phyloP scores from a whole-genome alignment of 495 filamentous ascomycete species.

The Podospora pseudoanserina region DNA sequence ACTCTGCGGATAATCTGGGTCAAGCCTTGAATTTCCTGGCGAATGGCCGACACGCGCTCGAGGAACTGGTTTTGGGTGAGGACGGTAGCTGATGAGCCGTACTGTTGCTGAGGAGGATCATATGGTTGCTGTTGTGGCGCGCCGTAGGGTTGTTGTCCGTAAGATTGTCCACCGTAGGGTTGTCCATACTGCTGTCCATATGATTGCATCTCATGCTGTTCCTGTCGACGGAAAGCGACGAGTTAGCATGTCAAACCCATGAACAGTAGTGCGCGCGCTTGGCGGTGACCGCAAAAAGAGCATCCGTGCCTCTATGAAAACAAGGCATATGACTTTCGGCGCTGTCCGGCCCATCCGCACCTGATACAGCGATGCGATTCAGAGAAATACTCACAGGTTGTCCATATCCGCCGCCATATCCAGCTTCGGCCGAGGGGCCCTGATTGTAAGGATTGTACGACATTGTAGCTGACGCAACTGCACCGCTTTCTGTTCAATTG shows the following conservation, averaged over 20 bases:
- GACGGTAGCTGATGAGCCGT: conserved; percentile 27
- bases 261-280: not conserved
- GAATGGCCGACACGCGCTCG: conserved; percentile 53
- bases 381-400: conserved; percentile 26
- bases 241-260: not conserved
- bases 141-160: conserved; percentile 14
- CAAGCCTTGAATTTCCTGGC: conserved; percentile 55
- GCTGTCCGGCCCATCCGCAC: not conserved
- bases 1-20: conserved; percentile 54
- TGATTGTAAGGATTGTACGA: conserved; percentile 47
- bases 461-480: conserved; percentile 34
- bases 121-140: conserved; percentile 10
- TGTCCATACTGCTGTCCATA: conserved; percentile 27
- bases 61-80: conserved; percentile 59
- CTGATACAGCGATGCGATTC: not conserved
- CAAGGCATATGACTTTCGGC: not conserved
- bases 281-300: not conserved
- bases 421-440: conserved; percentile 42
- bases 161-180: conserved; percentile 11
- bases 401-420: conserved; percentile 39
- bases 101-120: conserved; percentile 16
- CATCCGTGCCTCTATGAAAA: not conserved
- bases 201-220: conserved; percentile 43
- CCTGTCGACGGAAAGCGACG: conserved; percentile 14
- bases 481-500: conserved; percentile 15